Conservation (phyloP, 2,329 filamentous ascomycete species). For the Waltergamsia citrina region DNA sequence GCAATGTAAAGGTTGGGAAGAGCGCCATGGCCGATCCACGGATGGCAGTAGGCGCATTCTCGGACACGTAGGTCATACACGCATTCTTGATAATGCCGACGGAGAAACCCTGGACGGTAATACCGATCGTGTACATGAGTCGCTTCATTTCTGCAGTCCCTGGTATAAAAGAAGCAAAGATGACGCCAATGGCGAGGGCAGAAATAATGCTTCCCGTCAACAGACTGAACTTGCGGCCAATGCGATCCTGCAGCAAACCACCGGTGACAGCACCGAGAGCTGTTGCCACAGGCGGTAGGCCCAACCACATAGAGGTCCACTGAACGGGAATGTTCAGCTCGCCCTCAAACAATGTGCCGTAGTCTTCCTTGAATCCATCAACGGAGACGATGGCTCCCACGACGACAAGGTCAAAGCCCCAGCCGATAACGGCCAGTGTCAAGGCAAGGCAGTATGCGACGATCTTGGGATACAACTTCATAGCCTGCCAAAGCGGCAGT, state of each 20-base stretch:
- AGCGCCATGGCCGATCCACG: constrained; percentile 36
- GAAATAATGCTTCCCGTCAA: constrained; percentile 15
- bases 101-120: constrained; percentile 15
- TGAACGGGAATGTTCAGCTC: constrained; percentile 12
- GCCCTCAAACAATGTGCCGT: constrained; percentile 13
- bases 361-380: constrained; percentile 16
- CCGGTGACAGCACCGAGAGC: constrained; percentile 14
- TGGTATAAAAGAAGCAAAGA: constrained; percentile 16
- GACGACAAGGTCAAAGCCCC: constrained; percentile 5
- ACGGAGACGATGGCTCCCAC: constrained; percentile 15
- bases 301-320: constrained; percentile 18
- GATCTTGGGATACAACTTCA: constrained; percentile 16
- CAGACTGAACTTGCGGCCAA: constrained; percentile 15
- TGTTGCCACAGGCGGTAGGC: constrained; percentile 12
- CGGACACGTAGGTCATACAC: constrained; percentile 37
- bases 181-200: constrained; percentile 10
- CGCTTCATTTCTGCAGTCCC: constrained; percentile 8
- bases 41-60: constrained; percentile 34
- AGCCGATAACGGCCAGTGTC: constrained; percentile 11
- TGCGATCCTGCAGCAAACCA: constrained; percentile 15
- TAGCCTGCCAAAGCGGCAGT: constrained; percentile 13
- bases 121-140: constrained; percentile 12
- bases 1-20: constrained; percentile 36
- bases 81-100: constrained; percentile 31
- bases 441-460: constrained; percentile 15